Conservation (phyloP, 345 rosid genomes). For the Lepidium africanum region DNA sequence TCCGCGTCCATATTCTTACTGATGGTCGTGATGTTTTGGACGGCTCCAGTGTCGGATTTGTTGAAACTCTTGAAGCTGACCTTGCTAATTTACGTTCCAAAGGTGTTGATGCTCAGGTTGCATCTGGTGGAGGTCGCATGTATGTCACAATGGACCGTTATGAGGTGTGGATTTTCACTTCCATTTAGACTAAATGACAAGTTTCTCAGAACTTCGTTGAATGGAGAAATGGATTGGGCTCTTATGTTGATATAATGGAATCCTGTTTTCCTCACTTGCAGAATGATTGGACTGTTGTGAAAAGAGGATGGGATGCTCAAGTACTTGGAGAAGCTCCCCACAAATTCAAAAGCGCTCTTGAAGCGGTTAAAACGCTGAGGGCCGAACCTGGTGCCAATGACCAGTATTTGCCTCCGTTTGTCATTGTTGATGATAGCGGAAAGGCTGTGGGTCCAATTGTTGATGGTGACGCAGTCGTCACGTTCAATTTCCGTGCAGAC, state of each 20-base stretch:
- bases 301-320: slow-evolving; percentile 99
- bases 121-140: slow-evolving; percentile 99
- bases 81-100: slow-evolving; percentile 52
- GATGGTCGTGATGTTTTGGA: slow-evolving; percentile 99
- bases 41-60: slow-evolving; percentile 86
- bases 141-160: slow-evolving; percentile 96
- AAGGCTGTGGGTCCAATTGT: slow-evolving; percentile 83
- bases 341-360: slow-evolving; percentile 71
- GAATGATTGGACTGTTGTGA: slow-evolving; percentile 95
- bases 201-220: background rate
- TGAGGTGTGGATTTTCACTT: slow-evolving; percentile 44
- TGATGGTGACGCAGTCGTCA: slow-evolving; percentile 97
- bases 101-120: slow-evolving; percentile 84
- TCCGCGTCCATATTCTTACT: slow-evolving; percentile 88
- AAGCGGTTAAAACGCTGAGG: slow-evolving; percentile 84
- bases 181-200: background rate
- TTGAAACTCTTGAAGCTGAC: slow-evolving; percentile 71
- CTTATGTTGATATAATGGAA: background rate
- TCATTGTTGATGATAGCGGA: slow-evolving; percentile 68
- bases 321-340: slow-evolving; percentile 97
- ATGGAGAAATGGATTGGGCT: background rate
- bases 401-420: slow-evolving; percentile 90
- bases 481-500: slow-evolving; percentile 93
- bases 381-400: slow-evolving; percentile 58
- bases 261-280: slow-evolving; percentile 12